Evolutionary conservation across 495 filamentous ascomycete species (phyloP), one percentile per base, ranked within the genome.

Genomic region (Pyronema domesticum): DNA sequence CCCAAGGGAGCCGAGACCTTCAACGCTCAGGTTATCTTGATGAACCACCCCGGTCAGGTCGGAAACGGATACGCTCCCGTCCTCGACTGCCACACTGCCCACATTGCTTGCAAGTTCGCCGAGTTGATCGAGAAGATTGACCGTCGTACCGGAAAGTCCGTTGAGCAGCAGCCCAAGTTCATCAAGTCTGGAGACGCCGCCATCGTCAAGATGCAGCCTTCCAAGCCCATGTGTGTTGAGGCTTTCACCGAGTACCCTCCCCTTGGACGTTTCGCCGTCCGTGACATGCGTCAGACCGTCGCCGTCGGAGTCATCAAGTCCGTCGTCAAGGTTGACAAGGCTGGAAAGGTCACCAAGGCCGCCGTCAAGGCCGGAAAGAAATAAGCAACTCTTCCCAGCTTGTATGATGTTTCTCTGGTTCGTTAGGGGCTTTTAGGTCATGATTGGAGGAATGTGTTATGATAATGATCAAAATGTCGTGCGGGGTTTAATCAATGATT

Each of bases 221-320:
- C 91, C 75, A 98, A 98, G 88, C 91, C 91, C 68, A 98, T 98
- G 91, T 98, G 91, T 75, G 91, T 98, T 71, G 91, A 96, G 85
- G 77, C 93, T 63, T 96, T 96, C 87, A 94, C 89, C 66, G 88
- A 96, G 64, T 98, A 96, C 78, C 89, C 91, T 65, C 91, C 93
- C 69, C 86, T 98, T 55, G 91, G 91, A 69, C 88, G 91, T 79
- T 98, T 95, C 79, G 89, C 89, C 70, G 88, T 95, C 77, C 86
- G 88, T 79, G 86, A 84, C 68, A 82, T 83, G 77, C 75, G 81
- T 67, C 83, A 95, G 69, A 95, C 89, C 70, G 89, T 95, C 58
- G 91, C 89, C 58, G 91, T 98, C 73, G 89, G 89, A 79, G 89
- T 93, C 73, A 86, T 93, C 76, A 87, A 87, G 76, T 76, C 76